Conservation (phyloP, 2,329 filamentous ascomycete genomes). For the Spiromastix sp. region DNA sequence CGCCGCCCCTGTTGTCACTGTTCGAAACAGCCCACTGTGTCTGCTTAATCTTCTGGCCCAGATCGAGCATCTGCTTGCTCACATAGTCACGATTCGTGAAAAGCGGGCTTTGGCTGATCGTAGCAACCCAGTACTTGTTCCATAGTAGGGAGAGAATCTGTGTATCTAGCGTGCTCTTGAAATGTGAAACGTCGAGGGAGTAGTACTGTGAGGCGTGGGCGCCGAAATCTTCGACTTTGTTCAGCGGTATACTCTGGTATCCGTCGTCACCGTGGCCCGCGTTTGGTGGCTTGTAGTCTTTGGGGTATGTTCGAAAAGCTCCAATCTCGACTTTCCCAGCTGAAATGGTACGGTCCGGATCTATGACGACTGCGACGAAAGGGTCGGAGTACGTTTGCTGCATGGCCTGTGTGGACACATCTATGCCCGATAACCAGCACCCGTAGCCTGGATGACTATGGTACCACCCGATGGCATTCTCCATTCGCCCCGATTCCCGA, state of each 20-base stretch:
- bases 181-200: slow-evolving; percentile 80
- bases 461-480: slow-evolving; percentile 97
- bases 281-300: slow-evolving; percentile 52
- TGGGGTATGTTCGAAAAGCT: slow-evolving; percentile 84
- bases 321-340: slow-evolving; percentile 96
- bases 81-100: slow-evolving; percentile 88
- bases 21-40: slow-evolving; percentile 38
- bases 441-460: slow-evolving; percentile 96
- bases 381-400: slow-evolving; percentile 83
- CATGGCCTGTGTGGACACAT: slow-evolving; percentile 76
- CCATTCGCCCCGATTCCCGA: slow-evolving; percentile 64
- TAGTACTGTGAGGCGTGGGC: slow-evolving; percentile 89
- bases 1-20: slow-evolving; percentile 11
- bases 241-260: slow-evolving; percentile 64
- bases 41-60: slow-evolving; percentile 70
- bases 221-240: slow-evolving; percentile 91
- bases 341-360: slow-evolving; percentile 89
- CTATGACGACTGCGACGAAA: slow-evolving; percentile 90
- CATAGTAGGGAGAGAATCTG: slow-evolving; percentile 80
- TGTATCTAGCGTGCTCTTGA: slow-evolving; percentile 83
- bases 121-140: slow-evolving; percentile 91
- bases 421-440: slow-evolving; percentile 95
- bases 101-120: slow-evolving; percentile 79
- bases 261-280: slow-evolving; percentile 35
- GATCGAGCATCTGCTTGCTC: slow-evolving; percentile 82